Evolutionary conservation across 169 alveolate species (phyloP).

Genomic region (Babesia gibsoni): DNA sequence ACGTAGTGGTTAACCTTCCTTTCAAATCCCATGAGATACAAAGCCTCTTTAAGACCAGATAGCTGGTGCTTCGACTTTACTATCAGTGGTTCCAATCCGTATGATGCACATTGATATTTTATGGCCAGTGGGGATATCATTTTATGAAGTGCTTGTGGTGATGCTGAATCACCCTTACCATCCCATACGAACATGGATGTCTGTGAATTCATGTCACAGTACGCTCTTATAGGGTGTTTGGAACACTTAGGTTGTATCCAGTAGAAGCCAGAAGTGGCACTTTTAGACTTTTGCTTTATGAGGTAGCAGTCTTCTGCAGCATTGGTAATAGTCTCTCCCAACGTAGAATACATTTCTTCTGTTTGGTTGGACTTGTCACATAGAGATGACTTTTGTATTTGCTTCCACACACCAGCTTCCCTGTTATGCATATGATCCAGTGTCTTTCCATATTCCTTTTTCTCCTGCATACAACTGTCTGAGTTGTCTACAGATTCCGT

Average conservation of each 20-base stretch:
- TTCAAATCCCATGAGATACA: slow-evolving; percentile 78
- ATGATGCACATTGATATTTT: slow-evolving; percentile 79
- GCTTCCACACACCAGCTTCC: slow-evolving; percentile 65
- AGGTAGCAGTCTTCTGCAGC: slow-evolving; percentile 88
- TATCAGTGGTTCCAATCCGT: slow-evolving; percentile 85
- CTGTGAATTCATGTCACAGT: slow-evolving; percentile 81
- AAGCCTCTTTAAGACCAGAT: slow-evolving; percentile 73
- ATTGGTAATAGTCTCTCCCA: slow-evolving; percentile 79
- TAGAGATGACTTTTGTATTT: slow-evolving; percentile 63
- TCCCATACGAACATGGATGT: slow-evolving; percentile 55
- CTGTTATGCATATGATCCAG: slow-evolving; percentile 65
- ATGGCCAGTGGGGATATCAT: slow-evolving; percentile 76
- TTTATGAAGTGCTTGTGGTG: slow-evolving; percentile 51
- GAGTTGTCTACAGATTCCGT: slow-evolving; percentile 64
- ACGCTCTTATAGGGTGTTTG: slow-evolving; percentile 81
- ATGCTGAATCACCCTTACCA: slow-evolving; percentile 9
- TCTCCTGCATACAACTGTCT: slow-evolving; percentile 54
- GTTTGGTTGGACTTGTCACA: slow-evolving; percentile 23
- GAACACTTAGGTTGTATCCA: slow-evolving; percentile 88
- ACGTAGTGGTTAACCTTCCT: slow-evolving; percentile 75
- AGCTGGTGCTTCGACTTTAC: slow-evolving; percentile 75
- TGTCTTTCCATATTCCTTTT: slow-evolving; percentile 71
- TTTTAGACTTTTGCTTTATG: slow-evolving; percentile 61
- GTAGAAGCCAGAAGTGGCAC: slow-evolving; percentile 86
- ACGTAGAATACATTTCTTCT: slow-evolving; percentile 19